A percentile compares a stretch with the other conserved stretches of the same genome.
Evolutionary conservation across 2,329 filamentous ascomycete genomes (phyloP).

Genomic region (Knufia petricola): DNA sequence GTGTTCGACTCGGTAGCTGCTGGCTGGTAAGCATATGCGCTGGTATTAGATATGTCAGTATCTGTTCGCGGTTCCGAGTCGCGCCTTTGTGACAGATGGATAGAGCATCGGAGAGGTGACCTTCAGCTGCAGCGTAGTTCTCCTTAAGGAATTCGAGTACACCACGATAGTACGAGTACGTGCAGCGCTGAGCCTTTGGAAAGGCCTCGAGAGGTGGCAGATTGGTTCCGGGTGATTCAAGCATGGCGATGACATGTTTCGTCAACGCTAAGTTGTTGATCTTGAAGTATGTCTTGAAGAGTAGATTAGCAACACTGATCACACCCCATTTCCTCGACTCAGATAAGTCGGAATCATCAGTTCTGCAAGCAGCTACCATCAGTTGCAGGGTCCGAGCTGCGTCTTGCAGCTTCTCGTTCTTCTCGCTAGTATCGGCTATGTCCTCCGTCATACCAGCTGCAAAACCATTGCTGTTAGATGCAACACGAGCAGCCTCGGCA

Average conservation of each 20-base stretch:
- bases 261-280: conserved; percentile 82
- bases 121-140: conserved; percentile 77
- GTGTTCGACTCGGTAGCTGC: conserved; percentile 61
- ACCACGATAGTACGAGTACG: conserved; percentile 92
- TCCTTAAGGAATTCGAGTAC: conserved; percentile 92
- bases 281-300: conserved; percentile 98
- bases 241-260: conserved; percentile 77
- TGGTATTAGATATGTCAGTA: conserved; percentile 88
- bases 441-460: conserved; percentile 63
- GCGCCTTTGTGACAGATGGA: conserved; percentile 66
- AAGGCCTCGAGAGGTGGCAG: conserved; percentile 72
- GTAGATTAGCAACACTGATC: conserved; percentile 85
- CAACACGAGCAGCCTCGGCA: conserved; percentile 49
- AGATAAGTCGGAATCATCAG: conserved; percentile 55
- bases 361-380: conserved; percentile 83
- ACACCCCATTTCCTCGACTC: conserved; percentile 97
- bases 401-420: conserved; percentile 80
- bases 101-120: conserved; percentile 71
- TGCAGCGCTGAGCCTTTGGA: conserved; percentile 82
- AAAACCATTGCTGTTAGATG: conserved; percentile 34
- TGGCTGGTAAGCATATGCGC: conserved; percentile 84
- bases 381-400: conserved; percentile 82
- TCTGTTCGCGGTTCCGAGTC: conserved; percentile 72
- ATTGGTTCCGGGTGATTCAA: conserved; percentile 67
- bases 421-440: conserved; percentile 63